Base-by-base conservation (phyloP, 1,284 basidiomycete genomes). In the Malassezia japonica region DNA sequence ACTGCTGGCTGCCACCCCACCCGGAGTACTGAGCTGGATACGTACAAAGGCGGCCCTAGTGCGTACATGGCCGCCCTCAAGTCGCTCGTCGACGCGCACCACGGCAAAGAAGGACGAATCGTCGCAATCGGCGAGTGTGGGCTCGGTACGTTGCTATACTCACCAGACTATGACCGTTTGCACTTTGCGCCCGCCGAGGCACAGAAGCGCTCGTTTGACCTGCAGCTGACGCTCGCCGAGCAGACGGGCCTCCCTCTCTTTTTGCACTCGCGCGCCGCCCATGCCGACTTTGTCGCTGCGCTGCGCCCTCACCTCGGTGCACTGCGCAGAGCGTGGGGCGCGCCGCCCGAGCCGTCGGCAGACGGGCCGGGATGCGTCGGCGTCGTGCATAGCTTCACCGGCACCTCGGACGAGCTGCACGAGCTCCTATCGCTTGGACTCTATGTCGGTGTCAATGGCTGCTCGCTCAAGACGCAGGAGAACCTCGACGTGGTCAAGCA, bases 1-100 rank as follows among this genome's bases (percentile, higher is more conserved):
- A 91, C 87, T 0, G 81, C 84, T 1, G 88, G 88, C 16, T 85
- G 85, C 59, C 88, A 92, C 74, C 88, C 88, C 0, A 90, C 87
- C 6, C 82, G 85, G n/a, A 82, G 84, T 0, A 74, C 66, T 4
- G 84, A 90, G 67, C 85, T 90, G 59, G 83, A 85, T 31, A 73
- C 77, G 41, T 78, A 80, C 66, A 15, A 36, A 5, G 74, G 75
- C 1, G 79, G 75, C 6, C 83, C 80, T 1, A 78, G 79, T 0
- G 82, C 76, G 2, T 91, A 89, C 65, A 72, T 89, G 6, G 32
- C 42, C 7, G 34, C 61, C 0, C 52, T 69, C 21, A 35, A 54
- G 13, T 6, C 34, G 0, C 35, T 46, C 1, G 34, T 36, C 18
- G 43, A 47, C 16, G 20, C 45, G 9, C n/a, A 43, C 15, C 25